Base-by-base conservation (phyloP, 441 rosid genomes). In the Corymbia calophylla region DNA sequence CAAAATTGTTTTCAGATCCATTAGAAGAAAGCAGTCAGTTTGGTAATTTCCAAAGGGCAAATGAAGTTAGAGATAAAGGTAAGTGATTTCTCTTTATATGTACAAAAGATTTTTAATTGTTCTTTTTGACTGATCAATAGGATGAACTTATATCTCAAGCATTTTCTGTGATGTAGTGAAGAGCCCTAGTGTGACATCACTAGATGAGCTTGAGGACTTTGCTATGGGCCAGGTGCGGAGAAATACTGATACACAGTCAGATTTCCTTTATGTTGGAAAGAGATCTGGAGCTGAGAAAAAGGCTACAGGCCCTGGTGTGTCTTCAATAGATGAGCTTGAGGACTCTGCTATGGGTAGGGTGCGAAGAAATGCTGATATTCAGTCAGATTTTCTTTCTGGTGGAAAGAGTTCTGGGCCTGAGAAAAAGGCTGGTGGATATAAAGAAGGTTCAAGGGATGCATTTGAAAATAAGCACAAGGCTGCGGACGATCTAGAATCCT, bases 131-230 rank as follows among this genome's bases (percentile, higher is more conserved):
- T 39, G 49, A 44, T 44, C 51, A 77, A 39, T 39, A 77, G 51
- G 84, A 77, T 44, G 51, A 21, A 44, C n/a, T 77, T 77, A 11
- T 77, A 44, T 23, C n/a, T 77, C 51, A 77, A 77, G n/a, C 51
- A 44, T 77, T 77, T 77, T 23, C 48, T 77, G 84, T 92, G 53
- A 82, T 91, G 91, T 96, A 96, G 99, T 54, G 87, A 94, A 92
- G 91, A 92, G 92, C 90, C 91, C 95, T 21, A 91, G 88, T 89
- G 91, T 85, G 47, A 93, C 99, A 92, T 90, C 94, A 39, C 91
- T 95, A n/a, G 98, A 97, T 91, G 98, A 94, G 88, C 97, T 98
- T 91, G 97, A 96, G 91, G 94, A 93, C 66, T 97, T 97, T 93
- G 97, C 97, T 82, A 95, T 89, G 95, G 96, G 94, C 64, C 90